A percentile compares a stretch with the other conserved stretches of the same genome.
These are phyloP conservation scores for Papilionanthe hybrid DNA, from an alignment of 116 monocot genomes.

Conservation along the genomic window DNA sequence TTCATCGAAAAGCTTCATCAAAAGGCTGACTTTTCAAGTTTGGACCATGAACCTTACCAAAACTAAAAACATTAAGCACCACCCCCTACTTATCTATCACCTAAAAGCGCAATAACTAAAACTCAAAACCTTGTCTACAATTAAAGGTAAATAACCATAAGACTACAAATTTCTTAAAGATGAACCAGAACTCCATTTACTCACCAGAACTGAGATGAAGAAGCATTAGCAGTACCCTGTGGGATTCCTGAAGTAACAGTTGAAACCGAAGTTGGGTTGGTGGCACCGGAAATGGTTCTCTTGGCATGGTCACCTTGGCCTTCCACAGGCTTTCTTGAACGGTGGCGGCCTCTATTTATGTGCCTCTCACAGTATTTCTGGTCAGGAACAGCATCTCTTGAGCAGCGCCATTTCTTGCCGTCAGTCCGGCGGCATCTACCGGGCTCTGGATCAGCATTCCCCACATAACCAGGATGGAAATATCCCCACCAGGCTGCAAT, in stretches of 20 bases:
- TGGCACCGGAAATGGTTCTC: not conserved
- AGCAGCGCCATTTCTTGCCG: constrained; percentile 51
- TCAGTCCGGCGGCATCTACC: constrained; percentile 45
- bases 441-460: constrained; percentile 27
- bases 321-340: constrained; percentile 68
- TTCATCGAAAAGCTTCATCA: not conserved
- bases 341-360: constrained; percentile 32
- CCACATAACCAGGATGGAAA: constrained; percentile 6
- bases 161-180: too few relatives aligned
- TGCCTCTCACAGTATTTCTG: constrained; percentile 50
- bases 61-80: not conserved
- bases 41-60: not conserved
- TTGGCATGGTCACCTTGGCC: constrained; percentile 4
- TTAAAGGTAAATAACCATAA: not conserved
- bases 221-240: not conserved
- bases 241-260: not conserved
- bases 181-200: not conserved
- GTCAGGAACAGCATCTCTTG: constrained; percentile 32
- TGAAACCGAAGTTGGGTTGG: constrained; percentile 8
- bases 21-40: not conserved
- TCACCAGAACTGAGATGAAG: constrained; percentile 7
- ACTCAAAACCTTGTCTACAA: not conserved
- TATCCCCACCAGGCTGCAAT: constrained; percentile 22
- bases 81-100: not conserved
- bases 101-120: not conserved